Conservation (phyloP, 106 monocot genomes). For the Phalaenopsis equestris region DNA sequence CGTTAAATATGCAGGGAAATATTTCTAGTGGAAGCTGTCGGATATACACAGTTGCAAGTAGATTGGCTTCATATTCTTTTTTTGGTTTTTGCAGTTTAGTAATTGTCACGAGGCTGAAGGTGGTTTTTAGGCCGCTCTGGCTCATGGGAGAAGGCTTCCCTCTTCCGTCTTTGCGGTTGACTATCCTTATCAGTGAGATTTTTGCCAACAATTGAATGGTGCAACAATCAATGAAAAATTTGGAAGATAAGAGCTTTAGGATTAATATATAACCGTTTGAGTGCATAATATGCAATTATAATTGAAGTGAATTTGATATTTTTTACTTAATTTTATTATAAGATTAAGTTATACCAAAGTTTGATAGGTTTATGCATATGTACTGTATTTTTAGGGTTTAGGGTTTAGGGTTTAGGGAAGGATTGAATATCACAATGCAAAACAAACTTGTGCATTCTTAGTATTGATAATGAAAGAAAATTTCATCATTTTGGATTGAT, state of each 20-base stretch:
- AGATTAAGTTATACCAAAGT: background rate
- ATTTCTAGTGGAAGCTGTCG: background rate
- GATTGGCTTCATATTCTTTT: background rate
- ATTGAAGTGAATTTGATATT: background rate
- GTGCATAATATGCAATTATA: background rate
- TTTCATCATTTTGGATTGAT: too few relatives aligned
- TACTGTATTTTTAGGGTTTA: background rate
- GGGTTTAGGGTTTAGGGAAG: too few relatives aligned
- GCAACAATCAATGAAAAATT: background rate
- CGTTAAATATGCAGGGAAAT: background rate
- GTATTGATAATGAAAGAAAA: too few relatives aligned
- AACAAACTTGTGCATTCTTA: too few relatives aligned
- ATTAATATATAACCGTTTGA: background rate
- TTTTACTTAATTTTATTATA: background rate
- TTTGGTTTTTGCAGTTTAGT: background rate
- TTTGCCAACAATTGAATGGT: background rate
- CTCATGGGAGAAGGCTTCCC: background rate
- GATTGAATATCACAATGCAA: too few relatives aligned
- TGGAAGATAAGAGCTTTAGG: background rate
- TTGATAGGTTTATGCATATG: background rate
- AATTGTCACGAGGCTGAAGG: background rate
- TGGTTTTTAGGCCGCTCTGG: background rate
- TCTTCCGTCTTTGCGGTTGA: background rate
- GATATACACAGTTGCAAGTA: background rate
- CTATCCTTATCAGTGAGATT: background rate